These are phyloP conservation scores for Hsuehochloa calcarea DNA, from an alignment of 176 grass and related monocot species.

Conservation along the genomic window DNA sequence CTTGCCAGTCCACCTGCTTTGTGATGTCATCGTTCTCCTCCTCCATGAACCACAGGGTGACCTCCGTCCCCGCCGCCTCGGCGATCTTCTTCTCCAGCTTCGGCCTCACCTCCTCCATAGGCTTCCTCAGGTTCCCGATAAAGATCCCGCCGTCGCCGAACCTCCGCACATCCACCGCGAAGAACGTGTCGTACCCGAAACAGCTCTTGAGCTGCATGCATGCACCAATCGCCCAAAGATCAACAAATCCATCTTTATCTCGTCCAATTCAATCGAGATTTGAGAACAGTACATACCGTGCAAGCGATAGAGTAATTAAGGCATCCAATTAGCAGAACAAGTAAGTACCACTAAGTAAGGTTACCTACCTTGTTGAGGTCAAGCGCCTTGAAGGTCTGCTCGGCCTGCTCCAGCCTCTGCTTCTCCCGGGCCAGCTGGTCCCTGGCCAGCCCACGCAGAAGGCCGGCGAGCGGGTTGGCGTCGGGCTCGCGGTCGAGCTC, in stretches of 20 bases:
- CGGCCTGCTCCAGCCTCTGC: constrained; percentile 71
- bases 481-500: constrained; percentile 86
- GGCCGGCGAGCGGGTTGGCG: constrained; percentile 53
- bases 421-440: constrained; percentile 70
- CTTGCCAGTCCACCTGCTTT: constrained; percentile 51
- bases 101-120: constrained; percentile 70
- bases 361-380: constrained; percentile 92
- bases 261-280: too few relatives aligned
- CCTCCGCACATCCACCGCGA: constrained; percentile 77
- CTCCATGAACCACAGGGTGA: constrained; percentile 99
- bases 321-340: not conserved
- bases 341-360: not conserved
- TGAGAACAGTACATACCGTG: too few relatives aligned
- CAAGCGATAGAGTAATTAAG: too few relatives aligned
- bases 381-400: constrained; percentile 82
- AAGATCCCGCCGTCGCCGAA: constrained; percentile 94
- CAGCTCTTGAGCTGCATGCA: too few relatives aligned
- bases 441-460: constrained; percentile 59
- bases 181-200: constrained; percentile 71
- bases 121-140: constrained; percentile 84
- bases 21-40: constrained; percentile 73
- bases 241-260: too few relatives aligned
- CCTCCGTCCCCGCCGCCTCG: constrained; percentile 73
- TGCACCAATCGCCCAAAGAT: too few relatives aligned
- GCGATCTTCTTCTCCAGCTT: constrained; percentile 93